Base-by-base conservation (phyloP, 495 filamentous ascomycete genomes). In the Hypoxylon perforatum region DNA sequence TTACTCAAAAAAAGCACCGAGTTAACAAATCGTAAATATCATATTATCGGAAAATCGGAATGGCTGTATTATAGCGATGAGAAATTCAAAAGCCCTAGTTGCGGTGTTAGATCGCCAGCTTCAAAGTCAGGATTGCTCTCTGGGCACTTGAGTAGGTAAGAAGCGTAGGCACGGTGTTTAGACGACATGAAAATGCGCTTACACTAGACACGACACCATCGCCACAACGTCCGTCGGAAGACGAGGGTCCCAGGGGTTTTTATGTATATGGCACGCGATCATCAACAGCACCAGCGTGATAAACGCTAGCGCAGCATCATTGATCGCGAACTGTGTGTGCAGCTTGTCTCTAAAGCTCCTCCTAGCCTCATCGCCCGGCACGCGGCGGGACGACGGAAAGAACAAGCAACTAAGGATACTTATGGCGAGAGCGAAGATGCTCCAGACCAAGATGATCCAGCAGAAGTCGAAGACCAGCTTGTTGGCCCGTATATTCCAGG, bases 181-280 rank as follows among this genome's bases (percentile, higher is more conserved):
- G 30, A 10, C 38, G 1, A 14, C 3, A 18, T 30, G 19, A 25
- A 19, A 15, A 17, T 2, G n/a, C 41, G 51, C 57, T 59, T 50
- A 59, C 57, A 59, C 22, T 9, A 51, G 46, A 19, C 36, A 49
- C 23, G 57, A 49, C 15, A 51, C 57, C 57, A 59, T 51, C 46
- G 46, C 57, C 35, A 50, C 46, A 8, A 59, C 46, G 21, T 30
- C 28, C 14, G 55, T 33, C 36, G n/a, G 17, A 1, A 59, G 19
- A 1, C 23, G 15, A 11, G 3, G 36, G 10, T 51, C 9, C 35
- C 46, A 44, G 4, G 0, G 36, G 1, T 10, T 9, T 17, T 41
- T 22, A 15, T 42, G 42, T 12, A 21, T 35, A 42, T 51, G 36
- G 19, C 46, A 59, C 23, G 36, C 57, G n/a, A 59, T 19, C 1